These are phyloP conservation scores for Leucosporidium yakuticum DNA, from an alignment of 768 basidiomycete genomes.

Conservation along the genomic window DNA sequence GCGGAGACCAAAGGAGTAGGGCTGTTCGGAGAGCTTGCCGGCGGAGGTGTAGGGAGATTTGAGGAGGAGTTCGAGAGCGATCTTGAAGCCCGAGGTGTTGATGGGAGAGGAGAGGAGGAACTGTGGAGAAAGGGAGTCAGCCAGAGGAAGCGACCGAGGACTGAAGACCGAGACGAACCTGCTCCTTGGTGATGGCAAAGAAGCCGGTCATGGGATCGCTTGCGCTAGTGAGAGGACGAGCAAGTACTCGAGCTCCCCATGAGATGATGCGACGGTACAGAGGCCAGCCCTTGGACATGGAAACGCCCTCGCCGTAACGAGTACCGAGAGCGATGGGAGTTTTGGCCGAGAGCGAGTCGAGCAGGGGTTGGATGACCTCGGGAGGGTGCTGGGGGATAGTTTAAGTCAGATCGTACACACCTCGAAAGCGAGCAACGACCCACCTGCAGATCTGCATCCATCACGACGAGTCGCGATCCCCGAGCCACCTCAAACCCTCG, in stretches of 20 bases:
- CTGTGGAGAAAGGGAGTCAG: conserved; percentile 10
- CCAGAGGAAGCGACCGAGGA: neutral
- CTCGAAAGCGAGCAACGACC: neutral
- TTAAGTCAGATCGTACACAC: neutral
- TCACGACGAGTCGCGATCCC: conserved; percentile 36
- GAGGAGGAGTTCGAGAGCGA: conserved; percentile 39
- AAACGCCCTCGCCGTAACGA: conserved; percentile 38
- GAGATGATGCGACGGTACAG: conserved; percentile 38
- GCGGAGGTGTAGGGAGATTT: conserved; percentile 31
- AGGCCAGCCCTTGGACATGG: conserved; percentile 40
- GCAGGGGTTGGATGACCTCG: conserved; percentile 30
- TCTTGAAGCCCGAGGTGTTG: conserved; percentile 40
- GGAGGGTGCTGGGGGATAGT: conserved; percentile 38
- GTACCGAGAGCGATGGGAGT: conserved; percentile 38
- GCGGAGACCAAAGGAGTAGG: conserved; percentile 38
- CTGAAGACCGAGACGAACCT: conserved; percentile 21
- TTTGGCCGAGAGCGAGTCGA: conserved; percentile 28
- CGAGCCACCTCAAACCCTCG: conserved; percentile 37
- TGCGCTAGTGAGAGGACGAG: conserved; percentile 37
- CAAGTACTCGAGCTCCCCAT: conserved; percentile 37
- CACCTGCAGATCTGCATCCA: conserved; percentile 41
- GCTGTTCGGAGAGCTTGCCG: conserved; percentile 26
- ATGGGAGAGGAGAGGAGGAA: conserved; percentile 33
- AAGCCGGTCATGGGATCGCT: conserved; percentile 41
- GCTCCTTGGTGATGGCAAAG: conserved; percentile 38